Conservation (phyloP, 805 yeast species). For the Ogataea glucozyma region DNA sequence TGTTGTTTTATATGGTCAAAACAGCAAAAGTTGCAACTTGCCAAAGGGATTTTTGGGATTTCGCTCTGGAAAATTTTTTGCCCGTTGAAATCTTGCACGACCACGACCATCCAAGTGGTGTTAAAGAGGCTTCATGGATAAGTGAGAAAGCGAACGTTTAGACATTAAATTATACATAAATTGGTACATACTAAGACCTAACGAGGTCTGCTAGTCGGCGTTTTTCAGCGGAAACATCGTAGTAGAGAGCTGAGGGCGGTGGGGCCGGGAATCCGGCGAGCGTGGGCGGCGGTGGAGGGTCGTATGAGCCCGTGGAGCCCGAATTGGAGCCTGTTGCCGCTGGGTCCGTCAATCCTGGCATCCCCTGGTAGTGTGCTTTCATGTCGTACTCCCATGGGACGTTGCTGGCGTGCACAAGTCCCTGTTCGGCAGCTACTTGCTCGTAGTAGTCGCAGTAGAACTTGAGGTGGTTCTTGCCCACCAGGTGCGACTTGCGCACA, state of each 20-base stretch:
- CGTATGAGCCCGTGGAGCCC: conserved; percentile 17
- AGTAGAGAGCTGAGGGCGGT: conserved; percentile 35
- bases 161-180: too few relatives aligned
- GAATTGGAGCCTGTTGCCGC: conserved; percentile 12
- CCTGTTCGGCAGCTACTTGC: conserved; percentile 31
- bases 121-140: neutral
- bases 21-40: conserved; percentile 9
- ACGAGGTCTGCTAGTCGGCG: conserved; percentile 16
- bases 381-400: conserved; percentile 40
- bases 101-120: neutral
- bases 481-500: conserved; percentile 76
- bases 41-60: conserved; percentile 8
- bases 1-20: conserved; percentile 7
- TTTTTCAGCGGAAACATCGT: conserved; percentile 25
- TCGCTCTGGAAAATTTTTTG: conserved; percentile 10
- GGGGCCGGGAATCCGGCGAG: conserved; percentile 37
- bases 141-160: too few relatives aligned
- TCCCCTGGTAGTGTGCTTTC: conserved; percentile 36
- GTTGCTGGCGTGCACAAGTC: conserved; percentile 23
- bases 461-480: conserved; percentile 74
- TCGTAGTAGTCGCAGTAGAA: conserved; percentile 77
- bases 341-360: conserved; percentile 35
- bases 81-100: conserved; percentile 4
- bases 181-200: conserved; percentile 6
- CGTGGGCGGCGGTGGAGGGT: conserved; percentile 39